phyloP scores from a whole-genome alignment of 768 basidiomycete species.

The Trametes elegans region DNA sequence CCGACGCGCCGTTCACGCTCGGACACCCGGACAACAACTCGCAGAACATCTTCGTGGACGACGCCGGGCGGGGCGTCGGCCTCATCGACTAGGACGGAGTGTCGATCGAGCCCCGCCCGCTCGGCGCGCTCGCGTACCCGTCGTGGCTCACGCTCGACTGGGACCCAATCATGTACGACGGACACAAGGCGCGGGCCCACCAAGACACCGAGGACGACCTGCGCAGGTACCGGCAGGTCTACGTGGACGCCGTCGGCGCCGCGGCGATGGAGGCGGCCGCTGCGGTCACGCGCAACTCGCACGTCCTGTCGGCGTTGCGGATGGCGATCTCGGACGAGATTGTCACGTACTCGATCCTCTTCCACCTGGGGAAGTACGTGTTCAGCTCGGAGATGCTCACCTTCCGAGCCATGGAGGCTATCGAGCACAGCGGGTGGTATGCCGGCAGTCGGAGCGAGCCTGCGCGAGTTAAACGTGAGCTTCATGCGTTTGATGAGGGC shows the following conservation, averaged over 20 bases:
- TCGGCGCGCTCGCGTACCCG: background rate
- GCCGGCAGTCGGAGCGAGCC: background rate
- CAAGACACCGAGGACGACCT: background rate
- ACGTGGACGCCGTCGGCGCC: background rate
- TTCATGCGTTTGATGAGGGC: background rate
- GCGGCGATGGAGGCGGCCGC: background rate
- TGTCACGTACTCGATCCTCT: background rate
- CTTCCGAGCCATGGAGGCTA: background rate
- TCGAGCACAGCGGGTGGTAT: slow-evolving; percentile 3
- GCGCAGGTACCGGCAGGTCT: background rate
- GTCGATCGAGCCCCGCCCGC: background rate
- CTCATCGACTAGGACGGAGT: slow-evolving; percentile 11
- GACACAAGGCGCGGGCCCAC: background rate
- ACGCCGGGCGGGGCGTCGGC: background rate
- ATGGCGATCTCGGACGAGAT: background rate
- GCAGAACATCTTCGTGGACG: slow-evolving; percentile 12
- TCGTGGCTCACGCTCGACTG: background rate
- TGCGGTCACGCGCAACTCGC: slow-evolving; percentile 2
- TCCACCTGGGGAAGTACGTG: background rate
- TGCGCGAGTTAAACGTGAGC: background rate
- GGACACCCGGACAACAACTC: slow-evolving; percentile 2
- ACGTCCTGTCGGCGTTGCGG: background rate
- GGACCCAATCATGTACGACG: background rate
- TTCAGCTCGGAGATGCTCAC: background rate
- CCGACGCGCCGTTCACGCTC: slow-evolving; percentile 2